Conservation (phyloP, 179 eudicot species). For the Vitellaria paradoxa region DNA sequence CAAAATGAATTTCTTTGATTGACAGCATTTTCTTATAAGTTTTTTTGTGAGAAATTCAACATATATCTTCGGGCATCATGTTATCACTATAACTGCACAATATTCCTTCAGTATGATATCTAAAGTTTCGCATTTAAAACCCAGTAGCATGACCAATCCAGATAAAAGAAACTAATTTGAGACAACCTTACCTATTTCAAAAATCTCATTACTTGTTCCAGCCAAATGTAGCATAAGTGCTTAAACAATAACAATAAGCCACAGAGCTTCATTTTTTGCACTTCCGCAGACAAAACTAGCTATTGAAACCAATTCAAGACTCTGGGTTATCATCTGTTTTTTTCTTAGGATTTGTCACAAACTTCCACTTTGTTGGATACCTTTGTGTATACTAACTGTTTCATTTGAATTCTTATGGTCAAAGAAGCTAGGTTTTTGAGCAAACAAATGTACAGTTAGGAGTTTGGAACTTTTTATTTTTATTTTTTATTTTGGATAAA, state of each 20-base stretch:
- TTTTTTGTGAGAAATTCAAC: background rate
- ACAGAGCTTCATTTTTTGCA: background rate
- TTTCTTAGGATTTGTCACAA: too few species aligned
- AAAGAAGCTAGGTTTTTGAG: too few species aligned
- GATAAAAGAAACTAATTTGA: background rate
- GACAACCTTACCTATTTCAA: background rate
- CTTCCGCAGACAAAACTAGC: background rate
- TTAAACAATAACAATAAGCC: background rate
- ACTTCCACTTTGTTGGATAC: too few species aligned
- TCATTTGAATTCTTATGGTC: too few species aligned
- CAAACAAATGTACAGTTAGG: too few species aligned
- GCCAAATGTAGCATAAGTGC: background rate
- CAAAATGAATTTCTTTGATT: background rate
- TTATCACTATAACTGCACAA: background rate
- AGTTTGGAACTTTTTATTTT: too few species aligned
- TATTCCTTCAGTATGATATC: background rate
- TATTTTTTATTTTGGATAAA: too few species aligned
- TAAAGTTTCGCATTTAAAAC: background rate
- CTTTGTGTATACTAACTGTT: too few species aligned
- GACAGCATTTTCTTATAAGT: background rate
- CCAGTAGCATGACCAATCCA: slow-evolving; percentile 1
- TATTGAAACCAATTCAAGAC: background rate
- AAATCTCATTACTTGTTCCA: slow-evolving; percentile 1
- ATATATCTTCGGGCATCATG: background rate
- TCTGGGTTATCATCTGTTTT: too few species aligned